phyloP scores from a whole-genome alignment of 2,329 filamentous ascomycete genomes.

The Nigrograna mackinnonii region DNA sequence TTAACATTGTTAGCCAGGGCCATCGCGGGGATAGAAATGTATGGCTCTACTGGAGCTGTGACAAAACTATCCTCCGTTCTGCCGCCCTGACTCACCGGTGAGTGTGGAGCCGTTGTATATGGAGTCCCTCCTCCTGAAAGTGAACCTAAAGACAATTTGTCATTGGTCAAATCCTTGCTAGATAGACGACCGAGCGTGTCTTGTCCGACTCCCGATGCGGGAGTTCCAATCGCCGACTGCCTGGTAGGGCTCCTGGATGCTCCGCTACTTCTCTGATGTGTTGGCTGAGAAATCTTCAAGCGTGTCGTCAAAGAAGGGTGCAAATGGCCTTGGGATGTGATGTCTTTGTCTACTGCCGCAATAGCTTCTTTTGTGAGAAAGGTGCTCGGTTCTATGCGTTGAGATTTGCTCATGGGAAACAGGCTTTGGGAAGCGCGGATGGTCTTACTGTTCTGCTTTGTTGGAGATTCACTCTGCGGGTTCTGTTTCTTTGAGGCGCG shows the following conservation, averaged over 20 bases:
- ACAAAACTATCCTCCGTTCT: slow-evolving; percentile 20
- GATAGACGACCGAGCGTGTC: neutral
- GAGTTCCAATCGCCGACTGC: too few species aligned
- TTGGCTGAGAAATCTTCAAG: neutral
- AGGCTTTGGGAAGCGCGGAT: slow-evolving; percentile 20
- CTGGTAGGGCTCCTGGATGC: too few species aligned
- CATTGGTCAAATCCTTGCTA: neutral
- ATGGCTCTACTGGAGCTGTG: slow-evolving; percentile 15
- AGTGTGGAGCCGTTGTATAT: slow-evolving; percentile 24
- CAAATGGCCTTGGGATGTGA: slow-evolving; percentile 16
- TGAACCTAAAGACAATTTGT: neutral
- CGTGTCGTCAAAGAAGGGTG: too few species aligned
- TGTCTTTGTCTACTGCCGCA: slow-evolving; percentile 21
- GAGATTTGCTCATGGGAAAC: slow-evolving; percentile 13
- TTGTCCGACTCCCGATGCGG: neutral
- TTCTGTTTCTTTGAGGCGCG: slow-evolving; percentile 17
- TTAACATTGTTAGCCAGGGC: slow-evolving; percentile 21
- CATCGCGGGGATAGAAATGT: slow-evolving; percentile 6
- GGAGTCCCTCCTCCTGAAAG: slow-evolving; percentile 10
- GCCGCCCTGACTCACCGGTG: slow-evolving; percentile 32
- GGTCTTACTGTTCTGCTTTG: slow-evolving; percentile 11
- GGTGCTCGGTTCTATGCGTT: slow-evolving; percentile 4
- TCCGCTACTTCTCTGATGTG: too few species aligned
- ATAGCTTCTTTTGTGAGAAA: slow-evolving; percentile 34
- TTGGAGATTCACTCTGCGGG: slow-evolving; percentile 11